phyloP scores from a whole-genome alignment of 805 yeast genomes.

The Wickerhamomyces alni region DNA sequence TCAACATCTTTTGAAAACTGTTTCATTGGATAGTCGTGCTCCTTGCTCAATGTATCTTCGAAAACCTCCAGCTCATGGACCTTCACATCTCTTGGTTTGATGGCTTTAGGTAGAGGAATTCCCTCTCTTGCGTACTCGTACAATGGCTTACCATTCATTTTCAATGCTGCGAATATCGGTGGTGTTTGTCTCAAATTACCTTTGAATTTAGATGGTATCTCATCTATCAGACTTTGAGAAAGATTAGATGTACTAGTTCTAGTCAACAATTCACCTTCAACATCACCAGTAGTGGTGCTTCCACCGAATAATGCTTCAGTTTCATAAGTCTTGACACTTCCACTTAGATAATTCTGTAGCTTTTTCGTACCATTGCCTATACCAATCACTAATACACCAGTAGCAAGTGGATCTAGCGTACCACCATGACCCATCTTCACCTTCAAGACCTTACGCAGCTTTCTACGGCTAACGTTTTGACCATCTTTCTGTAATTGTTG shows the following conservation, averaged over 20 bases:
- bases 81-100: conserved; percentile 67
- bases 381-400: conserved; percentile 91
- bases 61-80: conserved; percentile 49
- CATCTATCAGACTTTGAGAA: conserved; percentile 43
- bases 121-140: conserved; percentile 94
- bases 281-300: conserved; percentile 90
- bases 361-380: conserved; percentile 84
- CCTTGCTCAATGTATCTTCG: conserved; percentile 44
- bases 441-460: conserved; percentile 42
- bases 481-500: conserved; percentile 31
- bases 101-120: conserved; percentile 75
- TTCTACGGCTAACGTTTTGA: conserved; percentile 45
- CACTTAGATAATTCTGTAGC: conserved; percentile 63
- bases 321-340: conserved; percentile 73
- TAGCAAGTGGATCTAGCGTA: conserved; percentile 90
- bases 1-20: conserved; percentile 39
- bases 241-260: conserved; percentile 35
- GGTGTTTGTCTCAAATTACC: conserved; percentile 88
- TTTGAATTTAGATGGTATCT: conserved; percentile 56
- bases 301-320: conserved; percentile 84
- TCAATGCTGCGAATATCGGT: conserved; percentile 90
- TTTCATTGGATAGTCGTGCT: conserved; percentile 48
- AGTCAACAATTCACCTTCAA: conserved; percentile 75
- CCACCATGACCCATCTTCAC: conserved; percentile 98
- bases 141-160: conserved; percentile 89